A percentile compares a stretch with the other conserved stretches of the same genome.
Conservation (phyloP, 441 rosid genomes). For the Euphorbia corollata region DNA sequence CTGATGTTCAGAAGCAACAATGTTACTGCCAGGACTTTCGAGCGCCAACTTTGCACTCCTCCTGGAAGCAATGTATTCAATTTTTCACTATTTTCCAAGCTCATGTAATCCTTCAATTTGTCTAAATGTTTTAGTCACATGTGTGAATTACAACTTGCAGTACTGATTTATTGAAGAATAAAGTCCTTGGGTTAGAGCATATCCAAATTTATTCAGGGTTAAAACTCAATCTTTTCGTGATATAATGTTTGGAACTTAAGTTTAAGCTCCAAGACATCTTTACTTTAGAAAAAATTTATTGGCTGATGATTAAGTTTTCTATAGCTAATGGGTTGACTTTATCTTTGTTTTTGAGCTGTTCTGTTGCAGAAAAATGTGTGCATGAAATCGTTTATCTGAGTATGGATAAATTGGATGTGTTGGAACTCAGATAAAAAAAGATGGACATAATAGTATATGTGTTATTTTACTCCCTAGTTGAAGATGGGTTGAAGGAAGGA, state of each 20-base stretch:
- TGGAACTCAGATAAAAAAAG: neutral
- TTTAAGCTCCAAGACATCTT: neutral
- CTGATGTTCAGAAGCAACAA: slow-evolving; percentile 66
- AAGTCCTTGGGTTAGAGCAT: neutral
- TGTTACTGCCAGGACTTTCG: slow-evolving; percentile 77
- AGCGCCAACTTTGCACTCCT: slow-evolving; percentile 71
- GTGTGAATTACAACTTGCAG: neutral
- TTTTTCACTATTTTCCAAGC: slow-evolving; percentile 6
- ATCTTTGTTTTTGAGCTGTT: neutral
- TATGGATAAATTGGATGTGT: neutral
- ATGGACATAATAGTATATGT: neutral
- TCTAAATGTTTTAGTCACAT: neutral
- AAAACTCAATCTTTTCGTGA: neutral
- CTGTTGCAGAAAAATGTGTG: slow-evolving; percentile 4
- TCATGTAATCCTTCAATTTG: neutral
- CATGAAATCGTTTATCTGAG: neutral
- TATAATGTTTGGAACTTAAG: neutral
- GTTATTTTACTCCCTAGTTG: neutral
- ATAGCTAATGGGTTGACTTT: neutral
- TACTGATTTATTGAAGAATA: neutral
- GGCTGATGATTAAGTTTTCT: neutral
- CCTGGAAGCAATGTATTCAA: slow-evolving; percentile 57
- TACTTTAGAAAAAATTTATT: neutral
- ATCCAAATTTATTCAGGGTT: neutral
- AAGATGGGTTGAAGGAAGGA: neutral